These are phyloP conservation scores for Candida nanaspora DNA, from an alignment of 805 yeast genomes.

Conservation along the genomic window DNA sequence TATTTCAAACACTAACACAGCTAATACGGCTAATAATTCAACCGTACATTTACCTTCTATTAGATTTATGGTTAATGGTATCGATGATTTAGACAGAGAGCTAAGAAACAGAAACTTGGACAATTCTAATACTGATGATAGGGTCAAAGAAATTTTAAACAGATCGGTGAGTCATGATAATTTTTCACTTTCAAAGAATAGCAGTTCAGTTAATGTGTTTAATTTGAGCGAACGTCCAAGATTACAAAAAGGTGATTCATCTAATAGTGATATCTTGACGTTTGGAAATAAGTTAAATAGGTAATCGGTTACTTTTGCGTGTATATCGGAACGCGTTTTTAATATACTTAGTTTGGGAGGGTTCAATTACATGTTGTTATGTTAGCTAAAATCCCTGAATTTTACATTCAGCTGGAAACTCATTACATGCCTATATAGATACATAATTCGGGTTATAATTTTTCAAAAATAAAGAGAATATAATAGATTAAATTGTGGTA, in stretches of 20 bases:
- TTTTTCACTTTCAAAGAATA: conserved; percentile 2
- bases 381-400: too few relatives aligned
- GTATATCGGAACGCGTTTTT: too few relatives aligned
- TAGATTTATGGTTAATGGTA: conserved; percentile 22
- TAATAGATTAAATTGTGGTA: too few relatives aligned
- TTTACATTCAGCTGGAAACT: too few relatives aligned
- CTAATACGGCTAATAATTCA: conserved; percentile 2
- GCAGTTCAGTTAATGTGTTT: neutral
- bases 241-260: neutral
- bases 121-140: conserved; percentile 17
- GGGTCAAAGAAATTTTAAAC: conserved; percentile 20
- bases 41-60: conserved; percentile 25
- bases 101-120: conserved; percentile 16
- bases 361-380: too few relatives aligned
- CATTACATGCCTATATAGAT: too few relatives aligned
- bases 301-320: too few relatives aligned
- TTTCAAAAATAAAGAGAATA: too few relatives aligned
- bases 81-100: conserved; percentile 19
- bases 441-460: too few relatives aligned
- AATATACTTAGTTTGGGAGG: too few relatives aligned
- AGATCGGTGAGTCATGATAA: conserved; percentile 19
- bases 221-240: neutral
- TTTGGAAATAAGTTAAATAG: too few relatives aligned
- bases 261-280: neutral
- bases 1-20: neutral